Conservation (phyloP, 495 filamentous ascomycete species). For the Tuber indicum region DNA sequence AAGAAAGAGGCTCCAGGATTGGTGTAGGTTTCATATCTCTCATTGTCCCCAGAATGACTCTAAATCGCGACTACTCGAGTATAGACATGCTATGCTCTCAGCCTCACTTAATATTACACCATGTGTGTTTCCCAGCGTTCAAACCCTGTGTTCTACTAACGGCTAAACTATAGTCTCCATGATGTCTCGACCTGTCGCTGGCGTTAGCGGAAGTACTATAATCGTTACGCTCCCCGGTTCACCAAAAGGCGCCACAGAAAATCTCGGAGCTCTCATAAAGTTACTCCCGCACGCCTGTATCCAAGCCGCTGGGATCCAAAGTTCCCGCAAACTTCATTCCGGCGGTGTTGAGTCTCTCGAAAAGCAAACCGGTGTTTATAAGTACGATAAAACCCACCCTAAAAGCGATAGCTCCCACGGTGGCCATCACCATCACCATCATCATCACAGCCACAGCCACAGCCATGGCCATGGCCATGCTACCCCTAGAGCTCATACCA, state of each 20-base stretch:
- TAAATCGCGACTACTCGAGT: background rate
- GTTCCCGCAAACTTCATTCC: slow-evolving; percentile 72
- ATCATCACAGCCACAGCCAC: slow-evolving; percentile 53
- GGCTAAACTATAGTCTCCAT: slow-evolving; percentile 63
- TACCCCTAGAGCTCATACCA: slow-evolving; percentile 65
- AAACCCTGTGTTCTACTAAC: background rate
- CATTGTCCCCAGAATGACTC: background rate
- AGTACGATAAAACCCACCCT: slow-evolving; percentile 17
- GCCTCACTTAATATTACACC: slow-evolving; percentile 79
- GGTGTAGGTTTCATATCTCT: slow-evolving; percentile 53
- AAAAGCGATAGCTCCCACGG: slow-evolving; percentile 21
- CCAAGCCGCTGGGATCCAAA: slow-evolving; percentile 67
- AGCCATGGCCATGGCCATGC: slow-evolving; percentile 59
- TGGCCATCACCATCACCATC: slow-evolving; percentile 50
- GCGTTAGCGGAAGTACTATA: slow-evolving; percentile 72
- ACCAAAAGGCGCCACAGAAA: slow-evolving; percentile 94
- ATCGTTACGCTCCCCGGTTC: slow-evolving; percentile 91
- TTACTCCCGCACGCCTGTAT: slow-evolving; percentile 87
- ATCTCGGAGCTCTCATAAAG: slow-evolving; percentile 82
- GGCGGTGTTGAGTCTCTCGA: slow-evolving; percentile 81
- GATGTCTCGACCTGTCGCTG: slow-evolving; percentile 92
- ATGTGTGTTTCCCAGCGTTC: slow-evolving; percentile 53
- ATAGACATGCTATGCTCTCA: slow-evolving; percentile 83
- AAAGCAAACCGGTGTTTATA: slow-evolving; percentile 63
- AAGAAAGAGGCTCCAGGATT: slow-evolving; percentile 84